Evolutionary conservation across 2,329 filamentous ascomycete genomes (phyloP).

Genomic region (Biscogniauxia mediterranea): DNA sequence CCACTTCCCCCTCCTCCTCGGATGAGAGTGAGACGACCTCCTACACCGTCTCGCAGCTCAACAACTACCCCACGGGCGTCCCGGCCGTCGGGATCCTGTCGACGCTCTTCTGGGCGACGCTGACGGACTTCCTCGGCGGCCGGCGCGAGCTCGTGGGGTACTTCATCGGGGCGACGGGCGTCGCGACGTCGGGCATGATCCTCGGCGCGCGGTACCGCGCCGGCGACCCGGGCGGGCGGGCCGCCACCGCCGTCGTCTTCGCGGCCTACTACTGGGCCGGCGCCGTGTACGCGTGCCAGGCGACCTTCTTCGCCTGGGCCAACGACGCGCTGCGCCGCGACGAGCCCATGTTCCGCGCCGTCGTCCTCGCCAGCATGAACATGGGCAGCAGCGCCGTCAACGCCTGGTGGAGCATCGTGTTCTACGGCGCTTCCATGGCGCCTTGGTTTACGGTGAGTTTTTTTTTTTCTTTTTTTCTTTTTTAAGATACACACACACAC

Average conservation of each 20-base stretch:
- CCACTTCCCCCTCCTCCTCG: too few species aligned
- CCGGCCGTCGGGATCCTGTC: slow-evolving; percentile 56
- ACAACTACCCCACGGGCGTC: slow-evolving; percentile 57
- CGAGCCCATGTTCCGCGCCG: slow-evolving; percentile 59
- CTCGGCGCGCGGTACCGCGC: slow-evolving; percentile 48
- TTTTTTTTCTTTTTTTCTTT: too few species aligned
- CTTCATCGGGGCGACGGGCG: slow-evolving; percentile 64
- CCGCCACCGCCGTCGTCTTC: slow-evolving; percentile 54
- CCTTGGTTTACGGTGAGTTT: slow-evolving; percentile 61
- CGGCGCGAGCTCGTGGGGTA: slow-evolving; percentile 65
- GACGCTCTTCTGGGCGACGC: slow-evolving; percentile 66
- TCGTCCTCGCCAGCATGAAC: slow-evolving; percentile 73
- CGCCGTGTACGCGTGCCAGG: slow-evolving; percentile 68
- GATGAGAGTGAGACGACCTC: too few species aligned
- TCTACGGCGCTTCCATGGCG: slow-evolving; percentile 65
- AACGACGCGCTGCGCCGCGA: slow-evolving; percentile 68
- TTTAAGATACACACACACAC: too few species aligned
- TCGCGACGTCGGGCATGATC: slow-evolving; percentile 62
- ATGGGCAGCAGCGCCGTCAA: slow-evolving; percentile 66
- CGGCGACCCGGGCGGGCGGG: slow-evolving; percentile 28
- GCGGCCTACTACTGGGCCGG: slow-evolving; percentile 70
- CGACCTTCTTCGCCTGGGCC: slow-evolving; percentile 74
- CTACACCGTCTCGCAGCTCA: slow-evolving; percentile 49
- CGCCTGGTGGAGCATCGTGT: slow-evolving; percentile 71
- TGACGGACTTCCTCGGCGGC: slow-evolving; percentile 64